Base-by-base conservation (phyloP, 331 rosid species). In the Arachis monticola region DNA sequence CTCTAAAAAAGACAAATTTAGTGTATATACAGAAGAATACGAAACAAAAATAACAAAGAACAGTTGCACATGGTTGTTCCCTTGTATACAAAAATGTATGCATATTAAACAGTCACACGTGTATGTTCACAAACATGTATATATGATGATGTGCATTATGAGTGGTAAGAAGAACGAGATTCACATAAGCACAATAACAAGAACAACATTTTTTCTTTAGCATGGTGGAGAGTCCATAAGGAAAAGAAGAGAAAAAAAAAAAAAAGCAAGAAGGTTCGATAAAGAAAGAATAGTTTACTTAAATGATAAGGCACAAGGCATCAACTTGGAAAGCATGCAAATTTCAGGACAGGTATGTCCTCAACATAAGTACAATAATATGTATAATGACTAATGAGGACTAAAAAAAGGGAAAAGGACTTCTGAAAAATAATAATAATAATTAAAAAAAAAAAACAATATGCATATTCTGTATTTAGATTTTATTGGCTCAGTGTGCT, bases 161-260 rank as follows among this genome's bases (percentile, higher is more conserved):
- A 69, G 89, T 93, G 89, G 79, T 67, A 13, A 77, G 83, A 74
- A 88, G 93, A 91, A 91, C 82, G 81, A 85, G 90, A 93, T 93
- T 91, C 98, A 88, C 74, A 70, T 4, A 35, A 35, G 4, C 40
- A 35, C 40, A 35, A 35, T 35, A 35, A 35, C 40, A 35, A 35
- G 40, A 79, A 75, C 86, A 78, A 88, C 64, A 76, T 52, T 4
- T 35, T 35, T 76, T 78, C 81, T 80, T 85, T 80, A 84, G 80
- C 76, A 67, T 80, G 79, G 89, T 91, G 98, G 98, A 88, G 91
- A 85, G 84, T 9, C 96, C 97, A 89, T 86, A 87, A 81, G 62
- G 69, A 61, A 79, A 81, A 79, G 77, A 55, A 82, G 80, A 62
- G 40, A 35, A 35, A 40, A 76, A 83, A 85, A 10, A 53, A 1